Evolutionary conservation across 2,329 filamentous ascomycete genomes (phyloP).

Genomic region (Podosphaera aphanis): DNA sequence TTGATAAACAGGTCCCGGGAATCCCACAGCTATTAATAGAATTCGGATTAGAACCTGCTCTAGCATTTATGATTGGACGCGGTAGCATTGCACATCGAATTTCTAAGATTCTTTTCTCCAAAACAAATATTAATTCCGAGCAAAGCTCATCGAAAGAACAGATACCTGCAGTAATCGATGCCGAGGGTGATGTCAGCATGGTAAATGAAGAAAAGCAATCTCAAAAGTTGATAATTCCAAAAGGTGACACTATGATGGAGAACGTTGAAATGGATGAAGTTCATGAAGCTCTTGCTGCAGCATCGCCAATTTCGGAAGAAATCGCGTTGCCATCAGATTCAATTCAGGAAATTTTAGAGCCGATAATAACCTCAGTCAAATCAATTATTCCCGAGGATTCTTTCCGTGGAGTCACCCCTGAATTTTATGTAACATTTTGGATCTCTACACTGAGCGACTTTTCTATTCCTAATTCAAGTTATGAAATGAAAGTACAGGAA

Average conservation of each 20-base stretch:
- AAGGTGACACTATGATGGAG: constrained; percentile 4
- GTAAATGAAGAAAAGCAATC: constrained; percentile 5
- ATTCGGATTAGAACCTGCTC: constrained; percentile 54
- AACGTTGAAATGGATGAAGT: constrained; percentile 21
- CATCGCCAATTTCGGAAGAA: constrained; percentile 2
- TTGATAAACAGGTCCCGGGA: constrained; percentile 55
- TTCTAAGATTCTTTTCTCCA: constrained; percentile 7
- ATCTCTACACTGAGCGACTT: constrained; percentile 66
- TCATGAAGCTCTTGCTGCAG: constrained; percentile 4
- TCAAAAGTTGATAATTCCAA: constrained; percentile 1
- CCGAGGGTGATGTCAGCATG: constrained; percentile 30
- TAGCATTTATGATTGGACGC: constrained; percentile 70
- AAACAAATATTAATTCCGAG: constrained; percentile 9
- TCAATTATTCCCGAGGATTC: constrained; percentile 34
- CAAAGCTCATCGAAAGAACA: constrained; percentile 1
- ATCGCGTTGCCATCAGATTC: constrained; percentile 13
- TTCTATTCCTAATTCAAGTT: constrained; percentile 50
- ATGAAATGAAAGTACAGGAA: constrained; percentile 49
- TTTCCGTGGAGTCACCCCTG: constrained; percentile 48
- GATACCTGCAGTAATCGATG: constrained; percentile 17
- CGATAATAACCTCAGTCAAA: constrained; percentile 47
- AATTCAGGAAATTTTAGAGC: constrained; percentile 48
- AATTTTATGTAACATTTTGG: constrained; percentile 86
- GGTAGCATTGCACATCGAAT: constrained; percentile 48
- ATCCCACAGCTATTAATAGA: constrained; percentile 51